Percentiles rank a stretch among this genome's conserved stretches.
These are phyloP conservation scores for Kwoniella sp. DNA, from an alignment of 768 basidiomycete genomes.

Conservation along the genomic window DNA sequence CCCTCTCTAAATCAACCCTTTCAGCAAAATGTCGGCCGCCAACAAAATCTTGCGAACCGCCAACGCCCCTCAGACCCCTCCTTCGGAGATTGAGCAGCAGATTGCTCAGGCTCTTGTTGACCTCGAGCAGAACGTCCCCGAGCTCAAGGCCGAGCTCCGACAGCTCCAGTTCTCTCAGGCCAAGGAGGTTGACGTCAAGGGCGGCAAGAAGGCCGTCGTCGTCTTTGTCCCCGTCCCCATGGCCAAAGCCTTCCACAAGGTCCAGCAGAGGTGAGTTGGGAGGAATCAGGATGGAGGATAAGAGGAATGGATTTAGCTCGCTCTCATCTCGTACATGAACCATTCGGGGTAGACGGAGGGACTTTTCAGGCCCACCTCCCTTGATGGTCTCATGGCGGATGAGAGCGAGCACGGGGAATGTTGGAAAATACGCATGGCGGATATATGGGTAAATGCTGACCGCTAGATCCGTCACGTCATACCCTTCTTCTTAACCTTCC, in stretches of 20 bases:
- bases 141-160: slow-evolving; percentile 95
- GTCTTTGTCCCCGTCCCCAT: slow-evolving; percentile 97
- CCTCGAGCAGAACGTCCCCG: slow-evolving; percentile 96
- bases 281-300: slow-evolving; percentile 2
- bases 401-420: slow-evolving; percentile 15
- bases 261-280: slow-evolving; percentile 81
- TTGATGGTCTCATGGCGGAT: slow-evolving; percentile 25
- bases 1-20: slow-evolving; percentile 8
- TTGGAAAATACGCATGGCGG: slow-evolving; percentile 2
- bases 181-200: slow-evolving; percentile 97
- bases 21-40: slow-evolving; percentile 46
- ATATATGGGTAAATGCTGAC: slow-evolving; percentile 22
- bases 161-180: slow-evolving; percentile 96
- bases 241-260: slow-evolving; percentile 96
- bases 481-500: not conserved
- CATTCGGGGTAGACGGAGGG: slow-evolving; percentile 50
- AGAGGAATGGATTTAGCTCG: not conserved
- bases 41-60: slow-evolving; percentile 92
- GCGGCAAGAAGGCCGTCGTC: slow-evolving; percentile 99
- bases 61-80: slow-evolving; percentile 86
- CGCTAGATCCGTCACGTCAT: not conserved
- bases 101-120: slow-evolving; percentile 95
- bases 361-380: slow-evolving; percentile 56
- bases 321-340: not conserved
- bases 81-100: slow-evolving; percentile 94